phyloP scores from a whole-genome alignment of 1,284 basidiomycete species.

The Austroboletus rostrupii region DNA sequence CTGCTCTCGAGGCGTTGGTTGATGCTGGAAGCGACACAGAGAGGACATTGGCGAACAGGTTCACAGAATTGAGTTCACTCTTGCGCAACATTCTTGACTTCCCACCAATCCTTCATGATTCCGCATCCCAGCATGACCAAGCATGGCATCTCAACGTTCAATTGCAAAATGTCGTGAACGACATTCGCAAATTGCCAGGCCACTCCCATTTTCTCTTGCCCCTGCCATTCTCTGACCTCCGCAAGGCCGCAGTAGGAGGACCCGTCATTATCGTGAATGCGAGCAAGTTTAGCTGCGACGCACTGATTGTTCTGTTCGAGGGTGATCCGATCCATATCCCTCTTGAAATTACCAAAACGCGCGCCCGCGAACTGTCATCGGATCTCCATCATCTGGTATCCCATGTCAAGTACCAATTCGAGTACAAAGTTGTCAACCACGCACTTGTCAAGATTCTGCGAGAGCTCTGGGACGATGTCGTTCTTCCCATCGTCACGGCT shows the following conservation, averaged over 20 bases:
- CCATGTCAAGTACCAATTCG: background rate
- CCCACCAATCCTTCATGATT: background rate
- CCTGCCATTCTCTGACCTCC: background rate
- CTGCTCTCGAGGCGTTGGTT: background rate
- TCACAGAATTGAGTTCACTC: background rate
- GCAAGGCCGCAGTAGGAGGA: background rate
- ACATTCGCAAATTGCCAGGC: constrained; percentile 2
- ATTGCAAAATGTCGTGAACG: background rate
- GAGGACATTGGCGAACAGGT: background rate
- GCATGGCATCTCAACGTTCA: background rate
- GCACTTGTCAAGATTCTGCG: constrained; percentile 13
- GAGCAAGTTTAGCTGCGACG: constrained; percentile 2
- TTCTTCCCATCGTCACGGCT: constrained; percentile 19
- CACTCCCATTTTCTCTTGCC: constrained; percentile 15
- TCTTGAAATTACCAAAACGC: constrained; percentile 1
- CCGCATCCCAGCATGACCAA: background rate
- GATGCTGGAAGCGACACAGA: background rate
- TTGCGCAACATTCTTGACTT: background rate
- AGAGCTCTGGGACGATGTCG: constrained; percentile 25
- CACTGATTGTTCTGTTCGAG: constrained; percentile 15
- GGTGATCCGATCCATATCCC: constrained; percentile 10
- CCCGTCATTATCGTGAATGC: background rate
- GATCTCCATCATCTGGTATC: background rate
- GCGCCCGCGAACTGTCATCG: background rate
- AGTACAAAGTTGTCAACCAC: background rate